phyloP scores from a whole-genome alignment of 441 rosid species.

The Pelargonium myrrhifolium region DNA sequence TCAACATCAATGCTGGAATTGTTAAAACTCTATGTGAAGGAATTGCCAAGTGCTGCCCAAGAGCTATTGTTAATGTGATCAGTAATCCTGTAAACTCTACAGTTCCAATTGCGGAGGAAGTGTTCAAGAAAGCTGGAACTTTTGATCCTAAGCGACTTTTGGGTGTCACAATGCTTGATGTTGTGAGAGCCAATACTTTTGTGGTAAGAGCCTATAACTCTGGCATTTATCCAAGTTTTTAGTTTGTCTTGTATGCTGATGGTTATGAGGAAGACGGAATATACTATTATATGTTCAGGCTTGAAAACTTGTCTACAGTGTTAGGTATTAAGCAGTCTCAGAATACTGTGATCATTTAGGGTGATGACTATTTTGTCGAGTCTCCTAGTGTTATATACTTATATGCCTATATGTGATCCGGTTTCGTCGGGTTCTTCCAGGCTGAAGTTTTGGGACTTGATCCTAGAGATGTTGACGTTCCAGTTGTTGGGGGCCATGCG shows the following conservation, averaged over 20 bases:
- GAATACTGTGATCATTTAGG: too few relatives aligned
- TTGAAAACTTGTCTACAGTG: too few relatives aligned
- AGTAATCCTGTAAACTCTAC: slow-evolving; percentile 88
- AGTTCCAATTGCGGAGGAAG: slow-evolving; percentile 82
- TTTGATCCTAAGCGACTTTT: slow-evolving; percentile 73
- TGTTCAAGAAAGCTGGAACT: slow-evolving; percentile 79
- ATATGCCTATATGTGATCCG: too few relatives aligned
- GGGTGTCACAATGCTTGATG: slow-evolving; percentile 83
- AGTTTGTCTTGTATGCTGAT: neutral
- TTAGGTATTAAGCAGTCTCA: too few relatives aligned
- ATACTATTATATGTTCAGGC: too few relatives aligned
- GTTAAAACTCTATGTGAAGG: slow-evolving; percentile 78
- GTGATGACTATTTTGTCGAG: neutral
- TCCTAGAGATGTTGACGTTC: slow-evolving; percentile 71
- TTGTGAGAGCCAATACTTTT: slow-evolving; percentile 83
- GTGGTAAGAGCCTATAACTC: slow-evolving; percentile 36
- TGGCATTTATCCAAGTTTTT: neutral
- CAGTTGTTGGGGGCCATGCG: slow-evolving; percentile 84
- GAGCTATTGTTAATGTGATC: slow-evolving; percentile 66
- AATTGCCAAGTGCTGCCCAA: slow-evolving; percentile 63
- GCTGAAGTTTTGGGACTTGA: slow-evolving; percentile 69
- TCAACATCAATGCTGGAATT: slow-evolving; percentile 86
- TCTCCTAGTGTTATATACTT: neutral
- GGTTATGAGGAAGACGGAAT: too few relatives aligned
- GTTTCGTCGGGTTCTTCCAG: slow-evolving; percentile 22